Conservation (phyloP, 2,329 filamentous ascomycete species). For the Falciphora oryzae region DNA sequence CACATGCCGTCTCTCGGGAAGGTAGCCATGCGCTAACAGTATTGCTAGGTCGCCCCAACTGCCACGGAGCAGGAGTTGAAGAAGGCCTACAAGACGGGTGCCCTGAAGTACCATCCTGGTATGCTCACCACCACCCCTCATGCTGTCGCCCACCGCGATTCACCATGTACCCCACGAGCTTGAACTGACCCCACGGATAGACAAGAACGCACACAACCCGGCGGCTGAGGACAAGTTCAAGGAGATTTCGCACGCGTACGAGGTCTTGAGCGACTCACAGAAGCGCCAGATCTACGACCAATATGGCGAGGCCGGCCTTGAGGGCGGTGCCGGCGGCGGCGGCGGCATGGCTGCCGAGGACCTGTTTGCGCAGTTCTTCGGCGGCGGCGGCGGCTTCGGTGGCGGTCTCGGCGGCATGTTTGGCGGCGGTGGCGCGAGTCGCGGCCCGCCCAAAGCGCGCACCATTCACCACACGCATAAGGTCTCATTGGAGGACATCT, state of each 20-base stretch:
- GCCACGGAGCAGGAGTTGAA: constrained; percentile 84
- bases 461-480: constrained; percentile 99
- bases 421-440: constrained; percentile 66
- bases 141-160: constrained; percentile 6
- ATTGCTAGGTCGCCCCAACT: constrained; percentile 62
- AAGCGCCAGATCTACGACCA: constrained; percentile 93
- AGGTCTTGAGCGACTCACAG: constrained; percentile 85
- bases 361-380: constrained; percentile 95
- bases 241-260: constrained; percentile 92
- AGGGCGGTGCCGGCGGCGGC: constrained; percentile 72
- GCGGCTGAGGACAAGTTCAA: constrained; percentile 97
- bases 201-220: constrained; percentile 95
- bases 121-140: constrained; percentile 27
- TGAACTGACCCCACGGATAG: constrained; percentile 37
- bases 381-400: constrained; percentile 62
- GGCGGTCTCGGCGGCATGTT: constrained; percentile 77
- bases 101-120: constrained; percentile 81
- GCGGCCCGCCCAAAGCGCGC: constrained; percentile 80
- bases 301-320: constrained; percentile 94
- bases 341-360: constrained; percentile 93
- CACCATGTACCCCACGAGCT: background rate
- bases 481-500: constrained; percentile 95
- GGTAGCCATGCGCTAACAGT: background rate
- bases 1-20: too few relatives aligned
- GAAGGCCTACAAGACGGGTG: constrained; percentile 80